These are phyloP conservation scores for Candida glucosophila DNA, from an alignment of 1,139 yeast species.

Conservation along the genomic window DNA sequence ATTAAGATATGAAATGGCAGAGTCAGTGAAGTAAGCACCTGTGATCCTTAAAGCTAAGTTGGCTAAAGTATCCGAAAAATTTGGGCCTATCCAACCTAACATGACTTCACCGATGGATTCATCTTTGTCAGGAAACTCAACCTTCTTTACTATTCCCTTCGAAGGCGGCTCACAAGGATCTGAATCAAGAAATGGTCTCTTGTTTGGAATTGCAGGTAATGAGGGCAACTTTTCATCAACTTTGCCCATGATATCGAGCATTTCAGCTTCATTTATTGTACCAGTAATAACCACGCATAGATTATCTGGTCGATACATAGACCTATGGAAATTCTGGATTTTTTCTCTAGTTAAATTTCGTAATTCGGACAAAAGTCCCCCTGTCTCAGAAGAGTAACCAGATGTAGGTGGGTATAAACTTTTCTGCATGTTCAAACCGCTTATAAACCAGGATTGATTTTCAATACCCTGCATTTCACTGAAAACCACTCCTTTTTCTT, in stretches of 20 bases:
- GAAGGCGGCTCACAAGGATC: conserved; percentile 34
- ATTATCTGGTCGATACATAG: conserved; percentile 75
- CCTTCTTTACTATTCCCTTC: conserved; percentile 34
- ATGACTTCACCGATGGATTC: conserved; percentile 74
- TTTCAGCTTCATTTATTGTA: conserved; percentile 64
- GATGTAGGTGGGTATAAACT: conserved; percentile 50
- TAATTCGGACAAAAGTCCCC: conserved; percentile 76
- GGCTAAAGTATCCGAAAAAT: conserved; percentile 38
- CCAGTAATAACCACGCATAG: conserved; percentile 80
- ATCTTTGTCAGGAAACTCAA: conserved; percentile 84
- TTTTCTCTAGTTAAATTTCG: conserved; percentile 65
- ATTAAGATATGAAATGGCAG: conserved; percentile 62
- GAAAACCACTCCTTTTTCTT: conserved; percentile 94
- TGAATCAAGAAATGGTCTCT: conserved; percentile 81
- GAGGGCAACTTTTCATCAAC: conserved; percentile 55
- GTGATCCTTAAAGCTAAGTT: conserved; percentile 66
- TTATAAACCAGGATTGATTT: conserved; percentile 65
- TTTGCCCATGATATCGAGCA: conserved; percentile 48
- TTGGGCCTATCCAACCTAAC: conserved; percentile 81
- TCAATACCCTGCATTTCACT: conserved; percentile 97
- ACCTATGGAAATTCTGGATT: conserved; percentile 66
- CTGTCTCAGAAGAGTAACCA: conserved; percentile 90
- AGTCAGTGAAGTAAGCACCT: conserved; percentile 69
- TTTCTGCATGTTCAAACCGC: conserved; percentile 57
- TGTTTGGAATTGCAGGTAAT: conserved; percentile 24